Conservation (phyloP, 2,329 filamentous ascomycete genomes). For the Claviceps africana region DNA sequence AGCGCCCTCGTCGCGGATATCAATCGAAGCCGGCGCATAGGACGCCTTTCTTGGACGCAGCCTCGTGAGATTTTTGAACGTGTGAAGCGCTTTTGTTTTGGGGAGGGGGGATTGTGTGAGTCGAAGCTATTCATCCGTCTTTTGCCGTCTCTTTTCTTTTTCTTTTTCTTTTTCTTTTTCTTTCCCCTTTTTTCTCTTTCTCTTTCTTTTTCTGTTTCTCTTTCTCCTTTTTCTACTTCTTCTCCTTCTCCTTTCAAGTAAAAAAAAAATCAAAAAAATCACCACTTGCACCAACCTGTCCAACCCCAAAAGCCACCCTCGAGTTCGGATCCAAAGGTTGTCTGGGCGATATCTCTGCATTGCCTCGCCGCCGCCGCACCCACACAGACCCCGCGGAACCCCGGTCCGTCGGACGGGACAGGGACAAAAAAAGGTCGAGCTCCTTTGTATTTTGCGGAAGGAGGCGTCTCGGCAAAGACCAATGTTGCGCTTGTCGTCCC, state of each 20-base stretch:
- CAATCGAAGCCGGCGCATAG: no score
- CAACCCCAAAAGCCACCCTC: neutral
- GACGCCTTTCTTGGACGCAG: neutral
- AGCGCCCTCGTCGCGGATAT: neutral
- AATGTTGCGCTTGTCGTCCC: neutral
- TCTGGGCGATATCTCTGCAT: neutral
- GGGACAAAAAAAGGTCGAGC: neutral
- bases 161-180: neutral
- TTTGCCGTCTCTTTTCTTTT: neutral
- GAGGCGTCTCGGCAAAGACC: neutral
- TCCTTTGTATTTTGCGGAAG: neutral
- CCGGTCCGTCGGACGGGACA: no score
- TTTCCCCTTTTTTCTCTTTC: no score
- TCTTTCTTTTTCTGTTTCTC: neutral
- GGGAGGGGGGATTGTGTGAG: neutral
- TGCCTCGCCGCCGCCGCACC: neutral
- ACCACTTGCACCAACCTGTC: neutral
- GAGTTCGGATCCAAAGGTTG: neutral
- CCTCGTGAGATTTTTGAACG: neutral
- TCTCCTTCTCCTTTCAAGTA: no score
- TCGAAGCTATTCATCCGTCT: neutral
- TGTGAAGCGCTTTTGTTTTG: neutral
- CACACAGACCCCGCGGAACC: neutral
- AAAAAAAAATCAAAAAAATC: neutral
- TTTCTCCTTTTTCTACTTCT: neutral